Evolutionary conservation across 2,329 filamentous ascomycete genomes (phyloP), one percentile per base, ranked within the genome.

Genomic region (Pyrenophora graminea): DNA sequence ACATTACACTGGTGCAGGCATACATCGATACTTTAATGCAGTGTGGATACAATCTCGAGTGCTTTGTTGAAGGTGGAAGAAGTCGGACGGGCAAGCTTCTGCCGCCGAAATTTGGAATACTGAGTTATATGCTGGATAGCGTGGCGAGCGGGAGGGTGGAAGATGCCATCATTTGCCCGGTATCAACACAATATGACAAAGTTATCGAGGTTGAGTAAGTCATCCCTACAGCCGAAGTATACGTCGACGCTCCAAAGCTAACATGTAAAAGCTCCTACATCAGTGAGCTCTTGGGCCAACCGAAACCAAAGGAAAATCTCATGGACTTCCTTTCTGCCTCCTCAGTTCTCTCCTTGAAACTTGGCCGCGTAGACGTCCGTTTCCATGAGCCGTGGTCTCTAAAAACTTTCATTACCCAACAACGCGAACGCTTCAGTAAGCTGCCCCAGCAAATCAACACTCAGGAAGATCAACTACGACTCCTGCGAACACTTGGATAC

Each of bases 101-200:
- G 10, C 88, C 91, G 2, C 94, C 94, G 0, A 97, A 97, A 68
- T 97, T 97, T 60, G 94, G 94, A 8, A 97, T 99, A 52, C 77
- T 99, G 23, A 90, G 85, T 66, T 99, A 97, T 64, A 83, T 97
- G 33, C 77, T 99, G 15, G 94, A 99, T 62, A 95, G 91, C 61
- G 81, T 99, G 12, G 77, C 97, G 5, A 95, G 90, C 0, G 91
- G 92, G 0, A 83, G 92, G 6, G 91, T 96, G 0, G 81, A 95
- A 39, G 94, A 99, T 72, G 87, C 91, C 27, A 89, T 97, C 36
- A 91, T 99, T 45, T 96, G 93, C 63, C 94, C 94, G 0, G 94
- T 99, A 39, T 95, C 90, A 72, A 97, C 92, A 0, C 94, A 99
- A 70, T 99, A 99, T 69, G 94, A 99, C 79, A 99, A 97, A 70